These are phyloP conservation scores for Torrubiella hemipterigena DNA, from an alignment of 2,329 filamentous ascomycete species.

Conservation along the genomic window DNA sequence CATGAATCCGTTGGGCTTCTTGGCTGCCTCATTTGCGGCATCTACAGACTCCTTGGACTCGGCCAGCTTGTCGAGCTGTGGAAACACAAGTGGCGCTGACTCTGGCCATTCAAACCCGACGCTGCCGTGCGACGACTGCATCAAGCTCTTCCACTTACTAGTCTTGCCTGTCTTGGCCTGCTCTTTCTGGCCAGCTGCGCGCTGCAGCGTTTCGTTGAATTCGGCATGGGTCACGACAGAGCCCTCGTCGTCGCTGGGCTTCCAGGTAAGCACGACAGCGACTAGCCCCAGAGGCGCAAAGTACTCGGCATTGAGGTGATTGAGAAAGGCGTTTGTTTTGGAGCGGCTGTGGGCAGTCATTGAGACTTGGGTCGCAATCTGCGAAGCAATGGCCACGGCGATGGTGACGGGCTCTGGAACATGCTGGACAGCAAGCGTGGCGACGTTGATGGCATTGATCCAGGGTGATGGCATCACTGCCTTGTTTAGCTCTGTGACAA, in stretches of 20 bases:
- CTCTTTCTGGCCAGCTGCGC: background rate
- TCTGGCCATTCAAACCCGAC: slow-evolving; percentile 27
- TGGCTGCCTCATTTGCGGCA: slow-evolving; percentile 1
- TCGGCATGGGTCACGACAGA: slow-evolving; percentile 15
- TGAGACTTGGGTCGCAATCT: slow-evolving; percentile 26
- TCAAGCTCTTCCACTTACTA: background rate
- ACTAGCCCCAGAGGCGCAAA: slow-evolving; percentile 45
- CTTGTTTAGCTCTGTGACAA: slow-evolving; percentile 33
- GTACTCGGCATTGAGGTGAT: slow-evolving; percentile 41
- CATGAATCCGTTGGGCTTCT: slow-evolving; percentile 3
- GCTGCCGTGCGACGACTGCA: slow-evolving; percentile 24
- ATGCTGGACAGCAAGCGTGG: slow-evolving; percentile 23
- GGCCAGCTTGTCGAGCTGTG: slow-evolving; percentile 21
- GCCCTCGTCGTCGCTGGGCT: slow-evolving; percentile 23
- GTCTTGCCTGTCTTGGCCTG: slow-evolving; percentile 10
- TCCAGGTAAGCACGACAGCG: slow-evolving; percentile 37
- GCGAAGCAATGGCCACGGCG: slow-evolving; percentile 28
- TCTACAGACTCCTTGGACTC: slow-evolving; percentile 2
- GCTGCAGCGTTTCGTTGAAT: slow-evolving; percentile 15
- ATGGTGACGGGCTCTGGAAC: slow-evolving; percentile 26
- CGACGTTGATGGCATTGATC: slow-evolving; percentile 27
- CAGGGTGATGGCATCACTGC: slow-evolving; percentile 20
- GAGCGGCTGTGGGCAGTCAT: slow-evolving; percentile 26
- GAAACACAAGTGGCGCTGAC: slow-evolving; percentile 36
- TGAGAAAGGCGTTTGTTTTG: slow-evolving; percentile 40